Evolutionary conservation across 192 early-diverging fungal species (phyloP).

Genomic region (Rhizophagus clarus): DNA sequence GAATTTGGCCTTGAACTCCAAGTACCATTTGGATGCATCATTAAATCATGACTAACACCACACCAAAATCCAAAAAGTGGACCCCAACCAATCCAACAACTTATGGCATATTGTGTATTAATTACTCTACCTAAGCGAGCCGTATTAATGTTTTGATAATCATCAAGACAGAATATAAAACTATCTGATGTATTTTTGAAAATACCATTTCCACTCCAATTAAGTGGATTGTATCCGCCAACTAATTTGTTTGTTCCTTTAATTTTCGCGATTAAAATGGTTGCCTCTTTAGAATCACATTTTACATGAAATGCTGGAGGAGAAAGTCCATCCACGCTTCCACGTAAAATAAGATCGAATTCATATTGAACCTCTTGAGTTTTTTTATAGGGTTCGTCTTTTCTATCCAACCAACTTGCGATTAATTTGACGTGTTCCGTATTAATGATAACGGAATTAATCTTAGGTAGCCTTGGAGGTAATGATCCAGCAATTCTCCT

Average conservation of each 20-base stretch:
- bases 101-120: neutral
- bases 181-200: neutral
- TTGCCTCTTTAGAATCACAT: neutral
- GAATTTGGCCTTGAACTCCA: neutral
- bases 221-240: neutral
- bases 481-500: neutral
- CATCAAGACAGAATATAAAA: neutral
- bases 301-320: neutral
- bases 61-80: neutral
- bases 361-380: neutral
- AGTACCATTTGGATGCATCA: neutral
- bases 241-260: neutral
- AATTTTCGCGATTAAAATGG: neutral
- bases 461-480: neutral
- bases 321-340: neutral
- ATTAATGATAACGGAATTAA: neutral
- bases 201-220: neutral
- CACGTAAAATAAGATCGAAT: neutral
- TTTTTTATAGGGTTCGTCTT: slow-evolving; percentile 1
- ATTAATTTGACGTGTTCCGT: neutral
- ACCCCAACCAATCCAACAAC: neutral
- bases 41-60: neutral
- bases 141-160: neutral
- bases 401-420: neutral
- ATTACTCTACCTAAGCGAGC: neutral